Base-by-base conservation (phyloP, 1,284 basidiomycete species). In the Malassezia nana region DNA sequence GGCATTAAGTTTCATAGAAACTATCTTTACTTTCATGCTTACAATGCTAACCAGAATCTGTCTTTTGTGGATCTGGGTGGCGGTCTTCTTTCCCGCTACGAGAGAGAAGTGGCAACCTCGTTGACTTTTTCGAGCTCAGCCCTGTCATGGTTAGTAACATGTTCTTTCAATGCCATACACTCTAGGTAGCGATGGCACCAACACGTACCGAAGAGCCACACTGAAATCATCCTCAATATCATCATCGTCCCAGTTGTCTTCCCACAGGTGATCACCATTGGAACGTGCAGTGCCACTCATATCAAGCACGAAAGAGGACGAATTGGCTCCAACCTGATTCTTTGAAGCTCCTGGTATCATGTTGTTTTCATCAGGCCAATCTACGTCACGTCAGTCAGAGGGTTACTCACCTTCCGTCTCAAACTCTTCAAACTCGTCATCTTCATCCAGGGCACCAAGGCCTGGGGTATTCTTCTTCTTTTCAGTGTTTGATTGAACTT, bases 211-310 rank as follows among this genome's bases (percentile, higher is more conserved):
- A 65, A 98, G 78, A 76, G 94, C 89, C 55, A 87, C 84, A 69
- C 89, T 91, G 74, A 96, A 98, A 66, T 95, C 89, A 70, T 95
- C 91, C 74, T 94, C 92, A 58, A 94, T 84, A 75, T 95, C 91
- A 76, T 98, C 92, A 69, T 98, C 92, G 70, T 98, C 92, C 92
- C 92, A 98, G 75, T 95, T 95, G 69, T 96, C 92, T 78, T 96
- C 91, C 92, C 92, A 98, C 28, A 96, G 78, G 72, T 90, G 87
- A 59, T 74, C 72, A 35, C 52, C 61, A 10, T 26, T 57, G 18
- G 51, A 53, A 16, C 47, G 45, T n/a, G 59, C 52, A 39, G 59
- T 38, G 28, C 49, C 44, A n/a, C 47, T 48, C 46, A 55, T 44
- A 33, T 52, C 57, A 32, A 58, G 50, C 4, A 49, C 47, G 13